These are phyloP conservation scores for Gossypium stocksii DNA, from an alignment of 345 rosid genomes.

Conservation along the genomic window DNA sequence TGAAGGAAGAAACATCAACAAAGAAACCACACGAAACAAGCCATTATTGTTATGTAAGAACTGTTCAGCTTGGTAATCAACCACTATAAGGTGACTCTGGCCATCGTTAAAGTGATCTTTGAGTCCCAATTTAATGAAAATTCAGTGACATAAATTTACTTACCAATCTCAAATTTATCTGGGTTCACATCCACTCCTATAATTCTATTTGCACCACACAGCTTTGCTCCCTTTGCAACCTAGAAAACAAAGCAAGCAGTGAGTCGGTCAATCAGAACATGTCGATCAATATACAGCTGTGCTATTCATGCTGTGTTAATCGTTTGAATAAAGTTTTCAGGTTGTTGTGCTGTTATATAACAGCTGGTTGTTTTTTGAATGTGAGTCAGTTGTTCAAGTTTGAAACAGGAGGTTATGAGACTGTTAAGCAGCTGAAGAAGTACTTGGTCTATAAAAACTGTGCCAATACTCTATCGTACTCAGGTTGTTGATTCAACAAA, in stretches of 20 bases:
- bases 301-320: too few species aligned
- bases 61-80: not conserved
- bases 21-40: not conserved
- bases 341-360: too few species aligned
- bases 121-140: not conserved
- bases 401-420: too few species aligned
- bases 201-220: conserved; percentile 72
- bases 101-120: not conserved
- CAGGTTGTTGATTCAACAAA: too few species aligned
- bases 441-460: too few species aligned
- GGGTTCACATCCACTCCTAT: conserved; percentile 73
- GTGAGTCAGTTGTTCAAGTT: too few species aligned
- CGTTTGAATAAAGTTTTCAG: too few species aligned
- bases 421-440: too few species aligned
- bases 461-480: too few species aligned
- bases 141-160: conserved; percentile 17
- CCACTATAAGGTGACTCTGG: not conserved
- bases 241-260: conserved; percentile 16
- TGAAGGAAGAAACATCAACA: conserved; percentile 11
- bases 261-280: not conserved
- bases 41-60: not conserved
- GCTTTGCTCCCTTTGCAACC: conserved; percentile 87
- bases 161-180: conserved; percentile 64
- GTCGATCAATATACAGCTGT: too few species aligned
- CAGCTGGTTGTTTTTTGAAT: too few species aligned